Percentiles rank a stretch among this genome's conserved stretches.
phyloP scores from a whole-genome alignment of 345 rosid species.

The Eucalyptus tenuipes region DNA sequence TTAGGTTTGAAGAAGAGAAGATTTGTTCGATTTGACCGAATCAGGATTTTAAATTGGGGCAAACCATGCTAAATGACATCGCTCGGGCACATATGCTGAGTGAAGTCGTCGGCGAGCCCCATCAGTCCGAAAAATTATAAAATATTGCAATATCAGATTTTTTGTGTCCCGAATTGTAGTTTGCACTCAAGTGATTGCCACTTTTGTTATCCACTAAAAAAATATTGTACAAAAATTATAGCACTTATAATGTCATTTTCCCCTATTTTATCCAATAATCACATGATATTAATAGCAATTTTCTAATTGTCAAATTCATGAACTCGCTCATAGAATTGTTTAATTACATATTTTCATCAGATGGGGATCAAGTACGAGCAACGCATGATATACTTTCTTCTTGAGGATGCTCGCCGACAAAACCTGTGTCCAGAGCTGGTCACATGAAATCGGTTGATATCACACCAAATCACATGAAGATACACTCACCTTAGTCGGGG shows the following conservation, averaged over 20 bases:
- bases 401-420: neutral
- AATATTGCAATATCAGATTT: too few species aligned
- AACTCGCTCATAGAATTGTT: neutral
- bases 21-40: too few species aligned
- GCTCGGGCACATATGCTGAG: too few species aligned
- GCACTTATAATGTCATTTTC: too few species aligned
- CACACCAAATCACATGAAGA: neutral
- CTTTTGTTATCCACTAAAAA: too few species aligned
- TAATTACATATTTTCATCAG: neutral
- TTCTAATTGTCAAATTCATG: neutral
- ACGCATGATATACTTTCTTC: neutral
- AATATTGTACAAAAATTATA: fast-evolving
- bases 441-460: neutral
- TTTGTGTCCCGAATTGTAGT: too few species aligned
- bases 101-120: fast-evolving
- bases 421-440: neutral
- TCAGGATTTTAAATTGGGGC: too few species aligned
- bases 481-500: neutral
- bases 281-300: fast-evolving
- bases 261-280: fast-evolving
- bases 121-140: too few species aligned
- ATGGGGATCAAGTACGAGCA: neutral
- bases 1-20: too few species aligned
- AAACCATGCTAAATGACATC: too few species aligned
- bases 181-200: too few species aligned